These are phyloP conservation scores for Cordyceps pruinosa DNA, from an alignment of 2,329 filamentous ascomycete species.

Conservation along the genomic window DNA sequence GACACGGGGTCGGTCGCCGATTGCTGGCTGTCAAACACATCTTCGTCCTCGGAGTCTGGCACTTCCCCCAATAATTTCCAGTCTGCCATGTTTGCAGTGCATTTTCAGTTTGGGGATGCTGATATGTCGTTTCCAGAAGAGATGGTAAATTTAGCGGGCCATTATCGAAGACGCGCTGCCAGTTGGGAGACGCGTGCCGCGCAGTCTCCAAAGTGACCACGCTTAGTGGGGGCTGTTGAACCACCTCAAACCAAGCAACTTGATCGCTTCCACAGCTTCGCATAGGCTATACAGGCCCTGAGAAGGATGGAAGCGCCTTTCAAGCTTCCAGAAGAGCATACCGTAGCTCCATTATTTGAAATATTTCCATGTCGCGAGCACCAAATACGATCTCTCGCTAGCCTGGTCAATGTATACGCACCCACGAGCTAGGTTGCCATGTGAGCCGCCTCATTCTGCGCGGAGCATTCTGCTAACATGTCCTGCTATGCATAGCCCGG, in stretches of 20 bases:
- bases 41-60: slow-evolving; percentile 45
- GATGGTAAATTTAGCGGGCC: too few relatives aligned
- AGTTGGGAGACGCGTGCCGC: neutral
- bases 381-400: slow-evolving; percentile 52
- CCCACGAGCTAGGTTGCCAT: too few relatives aligned
- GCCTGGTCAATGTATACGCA: slow-evolving; percentile 43
- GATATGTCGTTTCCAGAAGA: too few relatives aligned
- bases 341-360: slow-evolving; percentile 38
- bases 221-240: slow-evolving; percentile 2
- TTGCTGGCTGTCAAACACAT: slow-evolving; percentile 33
- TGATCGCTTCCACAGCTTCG: neutral
- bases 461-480: slow-evolving; percentile 1
- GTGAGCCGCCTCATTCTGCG: neutral
- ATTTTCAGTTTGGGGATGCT: too few relatives aligned
- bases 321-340: slow-evolving; percentile 44
- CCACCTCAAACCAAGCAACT: neutral
- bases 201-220: slow-evolving; percentile 3
- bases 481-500: slow-evolving; percentile 40
- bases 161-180: too few relatives aligned
- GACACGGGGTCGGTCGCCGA: slow-evolving; percentile 15
- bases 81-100: slow-evolving; percentile 36
- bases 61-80: slow-evolving; percentile 46
- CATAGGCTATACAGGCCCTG: neutral
- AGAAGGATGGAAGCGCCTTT: slow-evolving; percentile 36
- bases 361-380: slow-evolving; percentile 50